Conservation (phyloP, 192 early-diverging fungal genomes). For the Coemansia sp. region DNA sequence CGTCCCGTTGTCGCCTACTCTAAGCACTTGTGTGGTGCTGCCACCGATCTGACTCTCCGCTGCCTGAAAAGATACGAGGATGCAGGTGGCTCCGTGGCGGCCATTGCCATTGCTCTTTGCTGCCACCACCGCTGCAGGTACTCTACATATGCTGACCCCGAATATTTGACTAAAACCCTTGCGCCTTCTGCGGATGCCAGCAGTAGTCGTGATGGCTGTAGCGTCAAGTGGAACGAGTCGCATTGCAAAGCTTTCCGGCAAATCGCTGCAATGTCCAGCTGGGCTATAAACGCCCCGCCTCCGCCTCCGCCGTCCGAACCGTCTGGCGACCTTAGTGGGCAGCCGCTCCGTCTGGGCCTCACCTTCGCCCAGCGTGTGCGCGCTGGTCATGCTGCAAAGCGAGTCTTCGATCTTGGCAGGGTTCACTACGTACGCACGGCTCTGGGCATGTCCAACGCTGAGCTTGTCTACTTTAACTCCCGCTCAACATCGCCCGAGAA, state of each 20-base stretch:
- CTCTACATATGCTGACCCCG: constrained; percentile 69
- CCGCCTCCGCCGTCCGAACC: constrained; percentile 27
- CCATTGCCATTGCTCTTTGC: constrained; percentile 84
- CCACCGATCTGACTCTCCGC: constrained; percentile 83
- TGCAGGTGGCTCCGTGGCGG: constrained; percentile 58
- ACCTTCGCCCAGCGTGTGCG: constrained; percentile 60
- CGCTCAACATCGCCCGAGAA: constrained; percentile 71
- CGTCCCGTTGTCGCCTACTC: constrained; percentile 71
- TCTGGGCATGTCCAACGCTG: constrained; percentile 60
- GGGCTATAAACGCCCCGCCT: constrained; percentile 66
- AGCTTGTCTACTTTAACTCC: constrained; percentile 76
- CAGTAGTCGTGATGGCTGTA: constrained; percentile 16
- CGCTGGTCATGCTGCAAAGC: constrained; percentile 74
- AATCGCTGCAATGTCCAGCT: constrained; percentile 72
- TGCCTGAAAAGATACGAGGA: constrained; percentile 62
- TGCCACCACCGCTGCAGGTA: constrained; percentile 84
- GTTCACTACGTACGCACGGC: constrained; percentile 53
- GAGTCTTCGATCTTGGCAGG: constrained; percentile 78
- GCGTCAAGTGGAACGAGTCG: neutral
- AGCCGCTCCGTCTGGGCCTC: constrained; percentile 68
- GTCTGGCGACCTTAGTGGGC: neutral
- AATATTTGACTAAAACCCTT: constrained; percentile 52
- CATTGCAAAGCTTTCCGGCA: constrained; percentile 61
- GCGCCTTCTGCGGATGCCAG: neutral
- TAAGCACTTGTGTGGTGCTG: constrained; percentile 90